Evolutionary conservation across 345 rosid species (phyloP).

Genomic region (Salix brachista): DNA sequence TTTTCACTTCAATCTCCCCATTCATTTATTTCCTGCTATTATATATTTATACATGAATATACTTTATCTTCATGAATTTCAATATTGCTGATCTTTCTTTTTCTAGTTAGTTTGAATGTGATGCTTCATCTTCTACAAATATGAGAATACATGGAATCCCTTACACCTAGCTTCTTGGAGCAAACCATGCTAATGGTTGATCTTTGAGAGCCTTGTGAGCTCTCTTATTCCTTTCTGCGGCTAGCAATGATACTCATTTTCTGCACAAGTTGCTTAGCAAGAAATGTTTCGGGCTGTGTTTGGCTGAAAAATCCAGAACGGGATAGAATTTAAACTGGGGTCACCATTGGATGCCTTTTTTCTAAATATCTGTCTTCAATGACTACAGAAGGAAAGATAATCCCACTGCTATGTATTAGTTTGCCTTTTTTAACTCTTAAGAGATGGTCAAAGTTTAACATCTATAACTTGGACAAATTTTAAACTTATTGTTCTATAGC

Average conservation of each 20-base stretch:
- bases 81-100: background rate
- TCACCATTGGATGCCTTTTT: background rate
- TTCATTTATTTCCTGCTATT: background rate
- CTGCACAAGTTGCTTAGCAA: background rate
- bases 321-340: background rate
- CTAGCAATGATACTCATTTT: too few species aligned
- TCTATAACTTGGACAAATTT: too few species aligned
- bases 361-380: background rate
- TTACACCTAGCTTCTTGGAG: background rate
- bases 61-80: background rate
- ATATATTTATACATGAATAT: background rate
- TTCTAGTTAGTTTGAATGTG: too few species aligned
- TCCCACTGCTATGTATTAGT: too few species aligned
- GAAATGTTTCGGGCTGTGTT: too few species aligned
- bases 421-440: too few species aligned
- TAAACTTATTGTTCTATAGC: too few species aligned
- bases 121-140: too few species aligned
- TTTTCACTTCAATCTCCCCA: background rate
- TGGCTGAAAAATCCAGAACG: too few species aligned
- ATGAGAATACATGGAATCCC: too few species aligned
- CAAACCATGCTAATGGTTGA: background rate
- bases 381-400: background rate
- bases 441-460: too few species aligned
- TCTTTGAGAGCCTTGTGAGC: background rate
- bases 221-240: background rate